phyloP scores from a whole-genome alignment of 306 rosid species.

The Pyrus communis region DNA sequence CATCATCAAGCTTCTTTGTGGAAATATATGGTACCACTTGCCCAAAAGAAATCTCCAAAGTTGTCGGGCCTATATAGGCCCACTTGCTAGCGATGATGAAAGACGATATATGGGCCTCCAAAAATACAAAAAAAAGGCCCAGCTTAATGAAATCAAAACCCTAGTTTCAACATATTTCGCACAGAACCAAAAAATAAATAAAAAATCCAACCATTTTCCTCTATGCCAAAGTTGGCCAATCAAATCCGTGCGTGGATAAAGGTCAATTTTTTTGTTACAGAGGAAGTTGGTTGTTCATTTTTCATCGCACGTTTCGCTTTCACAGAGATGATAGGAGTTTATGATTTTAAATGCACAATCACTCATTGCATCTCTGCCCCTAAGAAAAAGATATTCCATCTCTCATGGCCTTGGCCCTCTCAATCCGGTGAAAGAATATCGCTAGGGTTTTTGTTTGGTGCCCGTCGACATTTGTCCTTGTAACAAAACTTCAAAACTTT shows the following conservation, averaged over 20 bases:
- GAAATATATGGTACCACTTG: neutral
- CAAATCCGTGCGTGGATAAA: neutral
- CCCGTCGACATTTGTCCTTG: neutral
- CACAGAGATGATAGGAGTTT: neutral
- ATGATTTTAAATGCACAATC: neutral
- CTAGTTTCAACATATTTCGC: too few relatives aligned
- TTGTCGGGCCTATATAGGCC: neutral
- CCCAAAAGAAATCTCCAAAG: neutral
- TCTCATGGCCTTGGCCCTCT: neutral
- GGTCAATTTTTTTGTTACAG: neutral
- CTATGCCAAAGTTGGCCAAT: neutral
- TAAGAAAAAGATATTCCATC: constrained; percentile 13
- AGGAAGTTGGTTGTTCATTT: neutral
- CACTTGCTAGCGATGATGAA: neutral
- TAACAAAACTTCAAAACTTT: neutral
- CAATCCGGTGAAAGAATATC: neutral
- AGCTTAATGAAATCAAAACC: neutral
- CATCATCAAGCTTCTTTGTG: neutral
- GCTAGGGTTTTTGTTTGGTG: constrained; percentile 2
- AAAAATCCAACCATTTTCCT: neutral
- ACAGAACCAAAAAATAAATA: too few relatives aligned
- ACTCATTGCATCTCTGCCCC: neutral
- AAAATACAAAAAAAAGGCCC: neutral
- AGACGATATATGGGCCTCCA: neutral
- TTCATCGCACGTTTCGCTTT: neutral